Conservation (phyloP, 1,284 basidiomycete species). For the Takashimella tepidaria region DNA sequence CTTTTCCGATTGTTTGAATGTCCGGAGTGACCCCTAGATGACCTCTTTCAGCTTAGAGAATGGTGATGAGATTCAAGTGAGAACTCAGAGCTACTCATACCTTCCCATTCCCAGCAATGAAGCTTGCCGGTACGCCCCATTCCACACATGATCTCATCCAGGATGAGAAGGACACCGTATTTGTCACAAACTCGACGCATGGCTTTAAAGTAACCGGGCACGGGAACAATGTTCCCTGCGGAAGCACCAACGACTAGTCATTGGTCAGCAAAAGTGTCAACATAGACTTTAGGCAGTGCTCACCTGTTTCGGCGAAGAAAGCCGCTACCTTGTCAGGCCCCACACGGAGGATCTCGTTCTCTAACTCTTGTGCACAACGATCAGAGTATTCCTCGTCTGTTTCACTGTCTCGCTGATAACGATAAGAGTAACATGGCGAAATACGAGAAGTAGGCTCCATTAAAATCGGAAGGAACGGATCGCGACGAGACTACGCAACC, state of each 20-base stretch:
- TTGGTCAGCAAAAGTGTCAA: too few species aligned
- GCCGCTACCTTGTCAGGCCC: constrained; percentile 65
- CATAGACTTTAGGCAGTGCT: constrained; percentile 29
- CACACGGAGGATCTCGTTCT: constrained; percentile 71
- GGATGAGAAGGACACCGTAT: constrained; percentile 76
- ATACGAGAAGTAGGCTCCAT: constrained; percentile 17
- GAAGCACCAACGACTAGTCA: constrained; percentile 65
- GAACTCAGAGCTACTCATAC: too few species aligned
- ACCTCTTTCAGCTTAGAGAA: neutral
- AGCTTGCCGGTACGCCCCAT: constrained; percentile 72
- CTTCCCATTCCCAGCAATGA: constrained; percentile 82
- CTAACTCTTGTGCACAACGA: constrained; percentile 67
- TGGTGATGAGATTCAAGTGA: constrained; percentile 18
- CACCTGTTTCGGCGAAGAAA: constrained; percentile 51
- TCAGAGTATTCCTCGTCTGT: constrained; percentile 70
- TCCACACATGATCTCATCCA: constrained; percentile 82
- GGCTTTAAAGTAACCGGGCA: constrained; percentile 50
- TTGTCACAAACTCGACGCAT: constrained; percentile 83
- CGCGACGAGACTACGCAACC: constrained; percentile 51
- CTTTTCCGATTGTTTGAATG: constrained; percentile 78
- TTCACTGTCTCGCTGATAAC: constrained; percentile 64
- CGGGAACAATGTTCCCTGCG: constrained; percentile 53
- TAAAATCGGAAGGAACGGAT: constrained; percentile 22
- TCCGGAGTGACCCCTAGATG: constrained; percentile 56
- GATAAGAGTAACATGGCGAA: constrained; percentile 69